Base-by-base conservation (phyloP, 1,284 basidiomycete genomes). In the Ustilago lituana region DNA sequence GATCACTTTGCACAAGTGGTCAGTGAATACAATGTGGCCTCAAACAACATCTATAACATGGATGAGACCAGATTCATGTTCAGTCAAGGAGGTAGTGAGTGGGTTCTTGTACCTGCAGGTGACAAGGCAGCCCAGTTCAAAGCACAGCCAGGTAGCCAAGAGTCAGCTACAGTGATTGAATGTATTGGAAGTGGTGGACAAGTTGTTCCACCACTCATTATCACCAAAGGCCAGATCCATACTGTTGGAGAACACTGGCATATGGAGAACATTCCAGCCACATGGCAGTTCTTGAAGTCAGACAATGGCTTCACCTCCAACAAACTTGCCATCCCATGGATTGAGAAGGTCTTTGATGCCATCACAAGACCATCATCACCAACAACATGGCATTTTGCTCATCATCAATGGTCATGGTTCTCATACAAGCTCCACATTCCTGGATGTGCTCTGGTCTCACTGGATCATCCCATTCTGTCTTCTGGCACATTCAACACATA, bases 111-210 rank as follows among this genome's bases (percentile, higher is more conserved):
- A 12, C 47, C 54, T 24, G 9, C 23, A 2, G 33, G 33, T 19
- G 17, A 47, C 11, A 41, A 19, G 22, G 44, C 44, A 9, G n/a
- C 37, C 26, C 37, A 41, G 31, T 55, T 55, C 44, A 47, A 27
- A n/a, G 35, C 44, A 1, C 45, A 49, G 40, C 45, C 54, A 31
- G 45, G 45, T 1, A 43, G 5, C 24, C 14, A 33, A 24, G 54
- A 49, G 39, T 48, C 5, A 31, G 39, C 46, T 23, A 56, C 46
- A 14, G 54, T 48, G 26, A 44, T 49, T 15, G 40, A 56, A 15
- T 56, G 54, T 20, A 49, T 56, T 37, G 39, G 54, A 26, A 43
- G 39, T n/a, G 54, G 39, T 9, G 54, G 54, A 15, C 48, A 50
- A 19, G 31, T 45, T n/a, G 27, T 31, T 8, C 26, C 35, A 23